A percentile compares a stretch with the other conserved stretches of the same genome.
phyloP scores from a whole-genome alignment of 495 filamentous ascomycete species.

The Choiromyces venosus region DNA sequence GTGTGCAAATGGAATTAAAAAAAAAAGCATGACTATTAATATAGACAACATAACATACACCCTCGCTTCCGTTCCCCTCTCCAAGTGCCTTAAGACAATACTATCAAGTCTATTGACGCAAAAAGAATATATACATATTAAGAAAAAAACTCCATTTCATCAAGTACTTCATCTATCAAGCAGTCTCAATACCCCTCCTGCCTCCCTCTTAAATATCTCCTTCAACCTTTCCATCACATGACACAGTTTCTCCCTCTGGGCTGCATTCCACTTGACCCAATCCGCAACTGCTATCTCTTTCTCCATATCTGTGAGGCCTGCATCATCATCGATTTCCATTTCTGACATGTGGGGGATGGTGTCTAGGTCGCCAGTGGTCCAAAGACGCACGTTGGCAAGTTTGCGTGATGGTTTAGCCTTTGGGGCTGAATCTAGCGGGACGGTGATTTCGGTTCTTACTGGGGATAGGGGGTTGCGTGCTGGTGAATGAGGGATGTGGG shows the following conservation, averaged over 20 bases:
- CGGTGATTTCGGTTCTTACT: slow-evolving; percentile 20
- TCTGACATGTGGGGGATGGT: slow-evolving; percentile 49
- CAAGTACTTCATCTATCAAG: too few relatives aligned
- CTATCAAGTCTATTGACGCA: too few relatives aligned
- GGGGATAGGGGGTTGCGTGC: slow-evolving; percentile 28
- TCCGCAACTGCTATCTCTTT: slow-evolving; percentile 86
- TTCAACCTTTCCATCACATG: slow-evolving; percentile 76
- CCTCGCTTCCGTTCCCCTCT: too few relatives aligned
- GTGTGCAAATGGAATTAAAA: too few relatives aligned
- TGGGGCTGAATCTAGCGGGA: slow-evolving; percentile 22
- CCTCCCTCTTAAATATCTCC: slow-evolving; percentile 72
- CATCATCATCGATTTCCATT: slow-evolving; percentile 53
- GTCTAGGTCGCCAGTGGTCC: slow-evolving; percentile 69
- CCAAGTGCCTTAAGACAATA: too few relatives aligned
- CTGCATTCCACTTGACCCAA: slow-evolving; percentile 80
- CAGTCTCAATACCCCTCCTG: slow-evolving; percentile 58
- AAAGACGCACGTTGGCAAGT: slow-evolving; percentile 58
- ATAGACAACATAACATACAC: too few relatives aligned
- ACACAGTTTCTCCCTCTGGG: slow-evolving; percentile 68
- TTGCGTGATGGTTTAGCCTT: slow-evolving; percentile 14
- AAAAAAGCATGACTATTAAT: too few relatives aligned
- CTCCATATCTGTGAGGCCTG: slow-evolving; percentile 65
- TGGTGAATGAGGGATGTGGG: slow-evolving; percentile 2
- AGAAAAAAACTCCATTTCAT: too few relatives aligned
- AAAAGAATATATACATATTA: too few relatives aligned